A percentile compares a stretch with the other conserved stretches of the same genome.
Evolutionary conservation across 768 basidiomycete species (phyloP).

Genomic region (Daedaleopsis sinensis): DNA sequence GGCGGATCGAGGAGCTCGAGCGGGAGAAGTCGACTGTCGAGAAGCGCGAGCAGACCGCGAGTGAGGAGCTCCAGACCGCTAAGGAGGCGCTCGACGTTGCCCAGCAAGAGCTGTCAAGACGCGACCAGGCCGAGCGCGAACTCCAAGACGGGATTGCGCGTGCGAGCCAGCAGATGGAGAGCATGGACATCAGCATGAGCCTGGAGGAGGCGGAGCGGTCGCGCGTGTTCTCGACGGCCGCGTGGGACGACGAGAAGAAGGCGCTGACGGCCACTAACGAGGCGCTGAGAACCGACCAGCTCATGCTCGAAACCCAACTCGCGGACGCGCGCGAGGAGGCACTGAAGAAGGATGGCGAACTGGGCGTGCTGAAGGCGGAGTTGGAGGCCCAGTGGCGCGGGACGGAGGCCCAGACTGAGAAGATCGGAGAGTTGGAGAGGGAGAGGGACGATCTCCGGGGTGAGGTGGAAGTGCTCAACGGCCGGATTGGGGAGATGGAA

Average conservation of each 20-base stretch:
- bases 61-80: slow-evolving; percentile 46
- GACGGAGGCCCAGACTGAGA: slow-evolving; percentile 59
- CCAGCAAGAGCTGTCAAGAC: slow-evolving; percentile 44
- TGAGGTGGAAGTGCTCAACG: slow-evolving; percentile 40
- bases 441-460: slow-evolving; percentile 33
- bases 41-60: slow-evolving; percentile 33
- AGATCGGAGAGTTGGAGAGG: slow-evolving; percentile 39
- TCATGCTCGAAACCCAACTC: slow-evolving; percentile 43
- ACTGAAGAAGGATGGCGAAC: slow-evolving; percentile 32
- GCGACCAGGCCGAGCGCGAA: slow-evolving; percentile 57
- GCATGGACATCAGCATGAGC: slow-evolving; percentile 39
- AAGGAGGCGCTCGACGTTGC: slow-evolving; percentile 50
- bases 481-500: slow-evolving; percentile 50
- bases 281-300: slow-evolving; percentile 47
- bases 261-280: slow-evolving; percentile 47
- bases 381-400: slow-evolving; percentile 73
- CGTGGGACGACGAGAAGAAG: slow-evolving; percentile 56
- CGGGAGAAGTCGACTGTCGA: slow-evolving; percentile 57
- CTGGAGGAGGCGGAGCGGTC: slow-evolving; percentile 42
- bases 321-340: slow-evolving; percentile 41
- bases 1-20: slow-evolving; percentile 77
- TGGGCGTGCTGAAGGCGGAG: slow-evolving; percentile 55
- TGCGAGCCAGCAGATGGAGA: slow-evolving; percentile 63
- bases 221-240: slow-evolving; percentile 37
- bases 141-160: slow-evolving; percentile 55